Evolutionary conservation across 129 eudicot genomes (phyloP).

Genomic region (Deinandra increscens): DNA sequence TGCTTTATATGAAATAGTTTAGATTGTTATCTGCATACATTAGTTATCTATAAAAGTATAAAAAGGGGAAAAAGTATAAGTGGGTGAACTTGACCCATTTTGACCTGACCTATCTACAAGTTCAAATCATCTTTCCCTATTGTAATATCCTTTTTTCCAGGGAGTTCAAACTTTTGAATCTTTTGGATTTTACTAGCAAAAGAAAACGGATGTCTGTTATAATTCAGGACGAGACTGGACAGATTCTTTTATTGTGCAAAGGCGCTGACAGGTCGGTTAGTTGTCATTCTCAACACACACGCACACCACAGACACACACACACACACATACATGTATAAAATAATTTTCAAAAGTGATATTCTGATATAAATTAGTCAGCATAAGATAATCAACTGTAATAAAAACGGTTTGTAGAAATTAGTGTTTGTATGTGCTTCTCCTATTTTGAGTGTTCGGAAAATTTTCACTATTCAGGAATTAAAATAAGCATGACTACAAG

Average conservation of each 20-base stretch:
- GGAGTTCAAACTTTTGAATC: constrained; percentile 87
- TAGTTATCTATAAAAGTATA: background rate
- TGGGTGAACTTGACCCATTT: background rate
- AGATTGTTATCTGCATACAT: background rate
- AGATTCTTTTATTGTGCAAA: constrained; percentile 87
- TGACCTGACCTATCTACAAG: background rate
- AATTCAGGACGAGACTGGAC: constrained; percentile 71
- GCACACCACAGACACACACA: background rate
- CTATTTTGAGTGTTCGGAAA: background rate
- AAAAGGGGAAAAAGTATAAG: background rate
- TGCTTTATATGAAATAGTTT: background rate
- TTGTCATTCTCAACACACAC: background rate
- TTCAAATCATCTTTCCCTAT: background rate
- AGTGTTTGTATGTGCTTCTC: background rate
- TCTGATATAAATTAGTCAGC: background rate
- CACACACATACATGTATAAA: background rate
- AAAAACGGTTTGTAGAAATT: background rate
- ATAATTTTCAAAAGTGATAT: background rate
- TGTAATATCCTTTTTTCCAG: constrained; percentile 28
- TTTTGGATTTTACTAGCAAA: constrained; percentile 93
- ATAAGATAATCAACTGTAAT: background rate
- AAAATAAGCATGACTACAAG: background rate
- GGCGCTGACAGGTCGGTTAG: constrained; percentile 94
- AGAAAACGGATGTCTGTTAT: constrained; percentile 97
- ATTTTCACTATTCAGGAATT: background rate